A percentile compares a stretch with the other conserved stretches of the same genome.
These are phyloP conservation scores for Kalmanozyma brasiliensis DNA, from an alignment of 1,284 basidiomycete species.

Conservation along the genomic window DNA sequence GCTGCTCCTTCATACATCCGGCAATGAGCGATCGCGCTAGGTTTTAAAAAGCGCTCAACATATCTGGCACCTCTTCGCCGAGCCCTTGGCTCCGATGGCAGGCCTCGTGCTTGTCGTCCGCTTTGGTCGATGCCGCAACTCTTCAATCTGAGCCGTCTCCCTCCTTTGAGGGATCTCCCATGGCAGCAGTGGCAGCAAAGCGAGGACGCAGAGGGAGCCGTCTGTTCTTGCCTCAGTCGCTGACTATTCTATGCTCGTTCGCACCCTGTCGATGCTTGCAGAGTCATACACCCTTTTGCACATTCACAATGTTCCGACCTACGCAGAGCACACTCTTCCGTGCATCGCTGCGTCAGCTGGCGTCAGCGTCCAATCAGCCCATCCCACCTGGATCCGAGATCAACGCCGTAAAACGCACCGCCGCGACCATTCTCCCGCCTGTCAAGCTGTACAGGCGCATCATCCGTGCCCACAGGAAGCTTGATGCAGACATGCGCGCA, in stretches of 20 bases:
- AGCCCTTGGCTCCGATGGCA: conserved; percentile 39
- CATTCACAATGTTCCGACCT: conserved; percentile 23
- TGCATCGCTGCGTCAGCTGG: conserved; percentile 22
- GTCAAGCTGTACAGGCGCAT: conserved; percentile 64
- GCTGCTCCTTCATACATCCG: conserved; percentile 8
- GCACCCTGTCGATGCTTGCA: background rate
- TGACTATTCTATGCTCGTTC: conserved; percentile 4
- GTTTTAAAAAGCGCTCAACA: conserved; percentile 52
- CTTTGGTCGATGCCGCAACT: conserved; percentile 56
- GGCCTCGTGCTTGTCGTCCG: conserved; percentile 10
- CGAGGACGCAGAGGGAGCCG: background rate
- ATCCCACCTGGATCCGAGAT: conserved; percentile 36
- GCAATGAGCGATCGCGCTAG: conserved; percentile 59
- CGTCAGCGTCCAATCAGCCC: conserved; percentile 39
- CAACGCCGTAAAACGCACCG: conserved; percentile 38
- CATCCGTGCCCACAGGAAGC: conserved; percentile 59
- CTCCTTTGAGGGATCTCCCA: background rate
- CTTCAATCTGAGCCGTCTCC: conserved; percentile 48
- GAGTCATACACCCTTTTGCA: background rate
- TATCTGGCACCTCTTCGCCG: conserved; percentile 59
- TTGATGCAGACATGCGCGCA: conserved; percentile 64
- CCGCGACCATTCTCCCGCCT: conserved; percentile 59
- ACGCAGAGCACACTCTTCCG: conserved; percentile 19
- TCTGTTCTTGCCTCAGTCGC: background rate
- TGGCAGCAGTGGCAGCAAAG: conserved; percentile 7